These are phyloP conservation scores for Alternaria burnsii DNA, from an alignment of 2,329 filamentous ascomycete genomes.

Conservation along the genomic window DNA sequence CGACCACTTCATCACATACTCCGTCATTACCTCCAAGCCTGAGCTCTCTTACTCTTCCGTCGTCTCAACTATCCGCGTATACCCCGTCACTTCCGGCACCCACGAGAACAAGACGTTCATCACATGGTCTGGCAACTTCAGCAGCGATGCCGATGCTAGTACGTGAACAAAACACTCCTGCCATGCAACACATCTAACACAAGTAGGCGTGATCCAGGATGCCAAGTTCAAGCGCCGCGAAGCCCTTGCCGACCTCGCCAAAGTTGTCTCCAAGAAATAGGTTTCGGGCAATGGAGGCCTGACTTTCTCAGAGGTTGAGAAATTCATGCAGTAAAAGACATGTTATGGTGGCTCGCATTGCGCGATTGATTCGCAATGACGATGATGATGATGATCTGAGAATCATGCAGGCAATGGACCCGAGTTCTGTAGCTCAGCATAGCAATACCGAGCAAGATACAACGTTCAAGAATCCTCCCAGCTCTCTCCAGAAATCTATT, in stretches of 20 bases:
- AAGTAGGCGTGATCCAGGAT: conserved; percentile 73
- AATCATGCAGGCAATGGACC: not conserved
- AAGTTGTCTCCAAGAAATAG: conserved; percentile 55
- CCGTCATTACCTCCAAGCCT: conserved; percentile 71
- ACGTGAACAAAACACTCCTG: conserved; percentile 38
- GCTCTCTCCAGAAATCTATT: not conserved
- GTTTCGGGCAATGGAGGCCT: conserved; percentile 2
- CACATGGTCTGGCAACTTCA: conserved; percentile 75
- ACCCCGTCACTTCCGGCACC: conserved; percentile 71
- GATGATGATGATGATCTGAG: not conserved
- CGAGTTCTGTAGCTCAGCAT: not conserved
- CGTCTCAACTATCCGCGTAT: conserved; percentile 72
- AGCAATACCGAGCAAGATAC: not conserved
- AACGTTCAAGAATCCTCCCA: not conserved
- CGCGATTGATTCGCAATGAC: not conserved
- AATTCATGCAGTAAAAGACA: not conserved
- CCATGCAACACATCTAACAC: conserved; percentile 1
- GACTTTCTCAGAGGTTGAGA: not conserved
- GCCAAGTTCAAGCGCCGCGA: conserved; percentile 80
- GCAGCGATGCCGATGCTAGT: conserved; percentile 75
- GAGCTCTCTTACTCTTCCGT: conserved; percentile 72
- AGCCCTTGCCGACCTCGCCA: conserved; percentile 71
- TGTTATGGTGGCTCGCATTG: not conserved
- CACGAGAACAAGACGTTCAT: conserved; percentile 71
- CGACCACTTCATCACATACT: conserved; percentile 80